Conservation (phyloP, 306 rosid genomes). For the Vigna radiata region DNA sequence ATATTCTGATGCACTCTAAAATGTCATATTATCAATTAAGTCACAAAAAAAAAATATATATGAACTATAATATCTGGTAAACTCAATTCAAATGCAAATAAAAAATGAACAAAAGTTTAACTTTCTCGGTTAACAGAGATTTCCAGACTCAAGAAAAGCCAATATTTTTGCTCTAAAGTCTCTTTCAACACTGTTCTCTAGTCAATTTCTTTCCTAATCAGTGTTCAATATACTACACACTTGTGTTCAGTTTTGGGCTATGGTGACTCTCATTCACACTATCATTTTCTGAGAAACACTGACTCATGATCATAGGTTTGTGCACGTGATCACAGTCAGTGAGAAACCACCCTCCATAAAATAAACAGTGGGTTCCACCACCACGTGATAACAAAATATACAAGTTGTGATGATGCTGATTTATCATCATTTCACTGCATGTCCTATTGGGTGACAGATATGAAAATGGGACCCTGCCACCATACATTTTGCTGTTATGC, state of each 20-base stretch:
- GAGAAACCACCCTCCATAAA: background rate
- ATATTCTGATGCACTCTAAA: no score
- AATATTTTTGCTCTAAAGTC: background rate
- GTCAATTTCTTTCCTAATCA: background rate
- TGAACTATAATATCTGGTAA: no score
- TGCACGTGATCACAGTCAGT: background rate
- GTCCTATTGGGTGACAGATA: conserved; percentile 9
- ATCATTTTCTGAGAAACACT: background rate
- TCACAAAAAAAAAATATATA: no score
- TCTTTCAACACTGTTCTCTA: background rate
- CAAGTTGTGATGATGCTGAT: background rate
- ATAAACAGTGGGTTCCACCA: conserved; percentile 45
- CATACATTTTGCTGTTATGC: conserved; percentile 21
- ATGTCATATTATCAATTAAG: no score
- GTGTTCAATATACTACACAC: background rate
- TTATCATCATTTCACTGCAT: conserved; percentile 20
- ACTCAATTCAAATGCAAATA: no score
- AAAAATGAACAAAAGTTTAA: no score
- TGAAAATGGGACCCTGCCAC: conserved; percentile 37
- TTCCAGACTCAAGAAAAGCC: no score
- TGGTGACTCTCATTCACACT: background rate
- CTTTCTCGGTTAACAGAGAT: no score
- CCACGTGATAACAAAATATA: conserved; percentile 39
- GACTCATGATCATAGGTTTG: background rate
- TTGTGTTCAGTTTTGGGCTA: background rate